Base-by-base conservation (phyloP, 805 yeast species). In the Kregervanrija delftensis region DNA sequence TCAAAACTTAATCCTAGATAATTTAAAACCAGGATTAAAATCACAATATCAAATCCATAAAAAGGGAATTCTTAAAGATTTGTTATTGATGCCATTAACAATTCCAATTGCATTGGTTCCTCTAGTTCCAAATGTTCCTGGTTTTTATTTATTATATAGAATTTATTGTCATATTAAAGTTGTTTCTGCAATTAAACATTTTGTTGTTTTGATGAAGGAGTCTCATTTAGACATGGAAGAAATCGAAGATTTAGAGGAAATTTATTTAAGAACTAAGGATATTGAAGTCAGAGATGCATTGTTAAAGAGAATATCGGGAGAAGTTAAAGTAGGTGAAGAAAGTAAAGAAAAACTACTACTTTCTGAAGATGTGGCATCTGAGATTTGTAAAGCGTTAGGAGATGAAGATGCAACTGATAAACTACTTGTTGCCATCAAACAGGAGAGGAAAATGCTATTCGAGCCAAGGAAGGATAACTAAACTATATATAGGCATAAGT, bases 71-170 rank as follows among this genome's bases (percentile, higher is more conserved):
- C 39, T 75, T 2, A 51, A 68, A 34, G 77, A 84, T 51, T 71
- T 76, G 1, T 47, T 81, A 12, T 79, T 80, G 3, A 63, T 91
- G 3, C 97, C 97, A 2, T 50, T 90, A 38, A 79, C 95, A 0
- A 53, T 87, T 3, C 98, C 98, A 2, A 61, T 90, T 37, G 89
- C 87, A 0, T 54, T 88, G 37, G 58, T 91, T 0, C 98, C 98
- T 0, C 71, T 90, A n/a, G 61, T 89, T 3, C 98, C 98, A 15
- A 90, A 90, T 55, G 76, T 90, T 15, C 98, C 98, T 0, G 96
- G 96, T 0, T 84, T 91, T 57, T 91, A 88, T 56, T 64, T 90
- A 37, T 71, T 84, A 3, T 90, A 84, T 59, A 71, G 98, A 49
- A 72, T 84, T 14, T 90, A 88, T 66, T 87, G 96, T 59, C 87